Conservation (phyloP, 73 alveolate genomes). For the Tetrahymena elliotti region DNA sequence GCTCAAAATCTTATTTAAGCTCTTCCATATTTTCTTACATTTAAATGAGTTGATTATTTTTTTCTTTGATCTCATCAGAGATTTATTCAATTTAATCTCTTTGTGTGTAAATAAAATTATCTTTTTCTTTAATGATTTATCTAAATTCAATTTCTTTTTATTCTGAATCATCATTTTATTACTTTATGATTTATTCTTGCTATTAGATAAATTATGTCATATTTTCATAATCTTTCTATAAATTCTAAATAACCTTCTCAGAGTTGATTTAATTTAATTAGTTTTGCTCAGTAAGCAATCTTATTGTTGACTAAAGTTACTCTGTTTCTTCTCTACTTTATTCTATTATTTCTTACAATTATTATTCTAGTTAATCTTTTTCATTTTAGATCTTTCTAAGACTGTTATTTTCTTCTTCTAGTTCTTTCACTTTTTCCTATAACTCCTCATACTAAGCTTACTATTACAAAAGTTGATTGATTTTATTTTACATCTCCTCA, state of each 20-base stretch:
- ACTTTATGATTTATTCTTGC: neutral
- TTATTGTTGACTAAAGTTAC: neutral
- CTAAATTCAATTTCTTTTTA: neutral
- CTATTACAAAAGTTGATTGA: neutral
- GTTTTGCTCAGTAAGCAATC: neutral
- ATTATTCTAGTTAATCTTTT: neutral
- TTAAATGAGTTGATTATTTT: neutral
- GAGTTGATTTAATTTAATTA: neutral
- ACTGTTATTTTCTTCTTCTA: neutral
- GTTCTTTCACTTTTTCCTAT: neutral
- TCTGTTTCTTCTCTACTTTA: neutral
- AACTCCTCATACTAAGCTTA: neutral
- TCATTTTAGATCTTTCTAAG: neutral
- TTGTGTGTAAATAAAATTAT: neutral
- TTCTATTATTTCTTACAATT: neutral
- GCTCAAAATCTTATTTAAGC: neutral
- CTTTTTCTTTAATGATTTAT: neutral
- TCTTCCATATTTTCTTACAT: neutral
- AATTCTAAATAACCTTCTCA: neutral
- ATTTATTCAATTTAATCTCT: neutral
- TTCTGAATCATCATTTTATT: neutral
- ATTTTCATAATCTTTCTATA: neutral
- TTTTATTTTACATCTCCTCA: neutral
- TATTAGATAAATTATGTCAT: neutral
- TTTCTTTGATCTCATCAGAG: neutral